Conservation (phyloP, 2,329 filamentous ascomycete species). For the Clonostachys rhizophaga region DNA sequence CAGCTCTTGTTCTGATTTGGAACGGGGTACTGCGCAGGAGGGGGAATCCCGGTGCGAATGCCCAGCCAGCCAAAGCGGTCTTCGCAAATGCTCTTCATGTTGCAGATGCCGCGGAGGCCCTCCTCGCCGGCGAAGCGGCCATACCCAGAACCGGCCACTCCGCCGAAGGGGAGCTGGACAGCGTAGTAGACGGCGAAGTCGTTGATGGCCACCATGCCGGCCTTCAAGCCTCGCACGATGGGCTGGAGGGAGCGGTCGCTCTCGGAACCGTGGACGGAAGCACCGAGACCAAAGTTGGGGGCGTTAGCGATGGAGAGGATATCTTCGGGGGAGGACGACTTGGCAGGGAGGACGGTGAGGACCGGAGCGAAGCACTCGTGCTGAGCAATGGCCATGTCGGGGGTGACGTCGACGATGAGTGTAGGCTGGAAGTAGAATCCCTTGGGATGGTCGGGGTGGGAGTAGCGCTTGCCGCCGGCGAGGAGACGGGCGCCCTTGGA, state of each 20-base stretch:
- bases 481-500: slow-evolving; percentile 74
- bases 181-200: slow-evolving; percentile 94
- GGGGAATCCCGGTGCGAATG: slow-evolving; percentile 73
- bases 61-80: slow-evolving; percentile 64
- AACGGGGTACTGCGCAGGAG: slow-evolving; percentile 78
- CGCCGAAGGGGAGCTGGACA: slow-evolving; percentile 91
- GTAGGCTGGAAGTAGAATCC: slow-evolving; percentile 95
- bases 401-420: slow-evolving; percentile 82
- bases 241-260: slow-evolving; percentile 52
- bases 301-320: slow-evolving; percentile 79
- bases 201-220: slow-evolving; percentile 92
- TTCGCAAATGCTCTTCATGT: slow-evolving; percentile 79
- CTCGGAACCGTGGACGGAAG: slow-evolving; percentile 77
- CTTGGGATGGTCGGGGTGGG: slow-evolving; percentile 66
- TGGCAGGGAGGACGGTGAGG: slow-evolving; percentile 77
- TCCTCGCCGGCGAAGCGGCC: slow-evolving; percentile 91
- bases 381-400: slow-evolving; percentile 80
- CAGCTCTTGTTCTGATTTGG: slow-evolving; percentile 57
- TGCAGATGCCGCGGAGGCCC: slow-evolving; percentile 79
- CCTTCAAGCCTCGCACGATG: slow-evolving; percentile 65
- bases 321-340: slow-evolving; percentile 50
- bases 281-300: slow-evolving; percentile 80
- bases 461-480: slow-evolving; percentile 68
- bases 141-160: slow-evolving; percentile 84
- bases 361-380: slow-evolving; percentile 92